These are phyloP conservation scores for Penicillium daleae DNA, from an alignment of 495 filamentous ascomycete species.

Conservation along the genomic window DNA sequence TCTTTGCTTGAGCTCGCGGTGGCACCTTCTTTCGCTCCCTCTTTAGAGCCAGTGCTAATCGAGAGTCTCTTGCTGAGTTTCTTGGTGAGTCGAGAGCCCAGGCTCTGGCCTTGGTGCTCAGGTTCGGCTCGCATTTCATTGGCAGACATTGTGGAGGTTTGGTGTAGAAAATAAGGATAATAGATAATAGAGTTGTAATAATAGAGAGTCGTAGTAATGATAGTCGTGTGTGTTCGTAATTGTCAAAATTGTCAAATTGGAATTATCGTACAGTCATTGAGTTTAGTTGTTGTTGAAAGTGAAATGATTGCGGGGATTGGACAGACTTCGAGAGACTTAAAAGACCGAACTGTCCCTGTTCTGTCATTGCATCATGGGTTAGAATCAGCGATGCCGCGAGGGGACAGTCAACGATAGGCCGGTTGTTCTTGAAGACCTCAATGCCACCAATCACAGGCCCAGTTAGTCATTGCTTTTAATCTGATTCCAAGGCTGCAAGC, in stretches of 20 bases:
- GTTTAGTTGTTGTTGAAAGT: constrained; percentile 18
- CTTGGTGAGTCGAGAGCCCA: constrained; percentile 24
- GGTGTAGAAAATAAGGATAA: neutral
- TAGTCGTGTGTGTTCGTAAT: constrained; percentile 12
- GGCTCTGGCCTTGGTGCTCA: constrained; percentile 21
- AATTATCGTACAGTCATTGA: constrained; percentile 26
- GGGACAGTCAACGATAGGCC: constrained; percentile 5
- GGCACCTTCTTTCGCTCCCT: constrained; percentile 9
- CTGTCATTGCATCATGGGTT: constrained; percentile 32
- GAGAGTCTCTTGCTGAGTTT: constrained; percentile 29
- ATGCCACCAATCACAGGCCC: neutral
- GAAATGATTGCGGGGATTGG: neutral
- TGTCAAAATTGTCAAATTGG: constrained; percentile 5
- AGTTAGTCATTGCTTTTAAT: neutral
- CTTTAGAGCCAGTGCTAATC: constrained; percentile 14
- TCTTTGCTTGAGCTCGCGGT: constrained; percentile 12
- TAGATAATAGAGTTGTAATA: constrained; percentile 3
- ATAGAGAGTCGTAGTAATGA: neutral
- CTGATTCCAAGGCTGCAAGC: constrained; percentile 16
- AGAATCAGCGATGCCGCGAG: constrained; percentile 14
- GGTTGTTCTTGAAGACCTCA: neutral
- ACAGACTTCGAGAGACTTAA: constrained; percentile 19
- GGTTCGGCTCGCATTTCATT: constrained; percentile 18
- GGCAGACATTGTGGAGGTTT: constrained; percentile 25
- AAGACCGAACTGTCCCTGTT: constrained; percentile 5